phyloP scores from a whole-genome alignment of 345 rosid species.

The Cardiospermum halicacabum region DNA sequence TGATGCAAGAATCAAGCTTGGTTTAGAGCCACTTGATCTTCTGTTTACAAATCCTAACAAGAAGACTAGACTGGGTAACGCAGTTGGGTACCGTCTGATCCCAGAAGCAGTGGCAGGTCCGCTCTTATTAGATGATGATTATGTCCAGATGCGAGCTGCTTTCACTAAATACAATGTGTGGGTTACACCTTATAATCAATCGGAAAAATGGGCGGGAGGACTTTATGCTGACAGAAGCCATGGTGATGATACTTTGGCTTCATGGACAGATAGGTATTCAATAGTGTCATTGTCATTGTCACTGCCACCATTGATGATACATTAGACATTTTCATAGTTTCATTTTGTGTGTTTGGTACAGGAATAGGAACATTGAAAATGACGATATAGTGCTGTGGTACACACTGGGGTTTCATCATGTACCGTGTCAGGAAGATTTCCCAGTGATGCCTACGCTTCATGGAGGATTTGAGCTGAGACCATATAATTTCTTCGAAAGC shows the following conservation, averaged over 20 bases:
- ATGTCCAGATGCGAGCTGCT: constrained; percentile 33
- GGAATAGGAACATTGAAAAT: constrained; percentile 21
- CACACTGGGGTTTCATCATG: constrained; percentile 29
- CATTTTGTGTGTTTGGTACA: background rate
- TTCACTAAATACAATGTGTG: constrained; percentile 37
- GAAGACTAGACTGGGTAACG: constrained; percentile 35
- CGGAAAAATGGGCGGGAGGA: constrained; percentile 46
- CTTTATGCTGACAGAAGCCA: constrained; percentile 28
- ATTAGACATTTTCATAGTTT: too few relatives aligned
- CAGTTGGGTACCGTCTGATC: constrained; percentile 35
- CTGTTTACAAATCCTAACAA: constrained; percentile 34
- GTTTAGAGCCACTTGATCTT: constrained; percentile 27
- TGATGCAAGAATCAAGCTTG: constrained; percentile 30
- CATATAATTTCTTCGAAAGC: constrained; percentile 23
- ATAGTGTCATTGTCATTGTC: too few relatives aligned
- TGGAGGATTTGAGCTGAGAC: constrained; percentile 28
- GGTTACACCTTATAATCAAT: constrained; percentile 42
- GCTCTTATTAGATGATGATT: constrained; percentile 27
- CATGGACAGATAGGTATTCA: constrained; percentile 42
- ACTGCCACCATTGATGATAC: too few relatives aligned
- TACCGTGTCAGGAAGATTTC: constrained; percentile 31
- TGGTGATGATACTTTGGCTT: constrained; percentile 35
- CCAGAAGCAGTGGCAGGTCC: constrained; percentile 19
- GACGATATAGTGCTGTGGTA: constrained; percentile 29
- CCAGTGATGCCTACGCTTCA: constrained; percentile 27